Conservation (phyloP, 805 yeast genomes). For the Scheffersomyces coipomensis region DNA sequence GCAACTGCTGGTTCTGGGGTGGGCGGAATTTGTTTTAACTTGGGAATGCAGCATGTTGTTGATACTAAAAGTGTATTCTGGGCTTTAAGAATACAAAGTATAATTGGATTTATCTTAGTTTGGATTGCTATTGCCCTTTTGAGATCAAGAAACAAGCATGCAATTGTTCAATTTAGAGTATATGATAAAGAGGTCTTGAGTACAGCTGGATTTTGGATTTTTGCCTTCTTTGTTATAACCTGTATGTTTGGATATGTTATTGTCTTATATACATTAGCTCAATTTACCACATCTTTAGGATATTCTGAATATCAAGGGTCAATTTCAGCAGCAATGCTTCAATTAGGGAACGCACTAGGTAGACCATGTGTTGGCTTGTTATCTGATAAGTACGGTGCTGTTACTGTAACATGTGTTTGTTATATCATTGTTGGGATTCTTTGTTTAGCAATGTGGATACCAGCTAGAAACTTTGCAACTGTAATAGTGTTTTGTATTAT, state of each 20-base stretch:
- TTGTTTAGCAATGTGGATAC: slow-evolving; percentile 40
- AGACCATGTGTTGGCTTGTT: slow-evolving; percentile 55
- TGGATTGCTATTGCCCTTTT: slow-evolving; percentile 19
- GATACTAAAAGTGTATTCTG: slow-evolving; percentile 38
- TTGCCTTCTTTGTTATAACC: slow-evolving; percentile 39
- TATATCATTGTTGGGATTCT: slow-evolving; percentile 26
- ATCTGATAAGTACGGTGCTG: slow-evolving; percentile 52
- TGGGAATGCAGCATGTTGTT: slow-evolving; percentile 47
- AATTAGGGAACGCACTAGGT: slow-evolving; percentile 54
- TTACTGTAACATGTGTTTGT: slow-evolving; percentile 36
- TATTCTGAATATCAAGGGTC: slow-evolving; percentile 55
- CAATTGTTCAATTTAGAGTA: slow-evolving; percentile 20
- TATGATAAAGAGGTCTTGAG: slow-evolving; percentile 41
- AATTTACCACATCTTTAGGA: slow-evolving; percentile 60
- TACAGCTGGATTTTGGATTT: slow-evolving; percentile 42
- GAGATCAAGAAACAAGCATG: slow-evolving; percentile 11
- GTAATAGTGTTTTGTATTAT: slow-evolving; percentile 51
- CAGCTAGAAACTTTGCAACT: slow-evolving; percentile 58
- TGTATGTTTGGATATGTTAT: slow-evolving; percentile 63
- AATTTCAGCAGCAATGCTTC: slow-evolving; percentile 56
- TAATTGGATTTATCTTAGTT: slow-evolving; percentile 26
- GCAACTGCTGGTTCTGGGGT: slow-evolving; percentile 51
- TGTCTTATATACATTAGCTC: slow-evolving; percentile 56
- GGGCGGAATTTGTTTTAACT: slow-evolving; percentile 51
- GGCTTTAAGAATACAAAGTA: slow-evolving; percentile 52